phyloP scores from a whole-genome alignment of 2,329 filamentous ascomycete genomes.

The Ceratocystis alfenasii region DNA sequence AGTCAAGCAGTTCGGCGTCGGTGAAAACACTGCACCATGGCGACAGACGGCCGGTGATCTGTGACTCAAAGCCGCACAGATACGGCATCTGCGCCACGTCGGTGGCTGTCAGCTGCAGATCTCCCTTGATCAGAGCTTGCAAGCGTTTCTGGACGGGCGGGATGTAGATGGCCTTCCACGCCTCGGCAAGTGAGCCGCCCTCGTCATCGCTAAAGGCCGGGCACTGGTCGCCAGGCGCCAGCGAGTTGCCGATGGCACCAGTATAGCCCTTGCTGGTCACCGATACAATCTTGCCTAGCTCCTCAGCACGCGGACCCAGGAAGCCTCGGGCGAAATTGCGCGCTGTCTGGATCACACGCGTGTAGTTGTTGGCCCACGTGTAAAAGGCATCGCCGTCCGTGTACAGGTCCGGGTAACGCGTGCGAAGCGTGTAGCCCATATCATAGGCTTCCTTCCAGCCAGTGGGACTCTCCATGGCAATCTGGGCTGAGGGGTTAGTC shows the following conservation, averaged over 20 bases:
- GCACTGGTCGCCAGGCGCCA: conserved; percentile 52
- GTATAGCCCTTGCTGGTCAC: conserved; percentile 44
- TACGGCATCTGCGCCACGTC: conserved; percentile 52
- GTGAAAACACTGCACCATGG: conserved; percentile 53
- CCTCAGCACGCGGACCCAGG: conserved; percentile 43
- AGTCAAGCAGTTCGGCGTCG: conserved; percentile 48
- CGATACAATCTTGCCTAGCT: conserved; percentile 44
- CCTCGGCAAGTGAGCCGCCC: conserved; percentile 35
- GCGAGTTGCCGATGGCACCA: conserved; percentile 46
- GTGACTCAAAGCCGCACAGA: conserved; percentile 59
- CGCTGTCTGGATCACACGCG: conserved; percentile 50
- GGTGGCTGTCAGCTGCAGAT: conserved; percentile 40
- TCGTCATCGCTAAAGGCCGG: conserved; percentile 45
- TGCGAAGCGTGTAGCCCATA: conserved; percentile 42
- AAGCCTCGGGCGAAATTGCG: conserved; percentile 50
- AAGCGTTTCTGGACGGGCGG: conserved; percentile 44
- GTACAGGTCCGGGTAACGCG: conserved; percentile 40
- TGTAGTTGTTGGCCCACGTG: conserved; percentile 56
- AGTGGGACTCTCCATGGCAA: conserved; percentile 47
- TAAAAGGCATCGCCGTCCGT: conserved; percentile 39
- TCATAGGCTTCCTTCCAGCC: conserved; percentile 51
- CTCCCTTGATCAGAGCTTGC: conserved; percentile 41
- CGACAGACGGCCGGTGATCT: conserved; percentile 49
- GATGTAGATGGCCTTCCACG: conserved; percentile 41
- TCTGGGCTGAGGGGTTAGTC: conserved; percentile 42